These are phyloP conservation scores for Quercus berberidifolia DNA, from an alignment of 306 rosid genomes.

Conservation along the genomic window DNA sequence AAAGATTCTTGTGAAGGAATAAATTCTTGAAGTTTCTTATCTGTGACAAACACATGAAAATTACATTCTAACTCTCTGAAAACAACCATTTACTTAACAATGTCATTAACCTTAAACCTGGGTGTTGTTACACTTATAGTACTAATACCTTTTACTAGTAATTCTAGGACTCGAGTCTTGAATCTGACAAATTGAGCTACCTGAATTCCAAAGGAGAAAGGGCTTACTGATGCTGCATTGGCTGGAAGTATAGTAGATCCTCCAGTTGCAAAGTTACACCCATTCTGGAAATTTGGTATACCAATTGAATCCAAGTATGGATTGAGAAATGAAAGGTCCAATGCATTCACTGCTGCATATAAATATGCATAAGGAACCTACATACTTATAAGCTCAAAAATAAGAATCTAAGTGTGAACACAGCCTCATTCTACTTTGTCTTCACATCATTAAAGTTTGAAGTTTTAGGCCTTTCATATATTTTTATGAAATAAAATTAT, in stretches of 20 bases:
- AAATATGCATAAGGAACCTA: neutral
- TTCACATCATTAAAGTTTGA: neutral
- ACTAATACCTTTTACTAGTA: conserved; percentile 25
- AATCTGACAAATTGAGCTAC: conserved; percentile 30
- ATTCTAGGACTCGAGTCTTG: conserved; percentile 25
- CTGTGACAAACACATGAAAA: conserved; percentile 3
- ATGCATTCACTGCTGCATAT: conserved; percentile 23
- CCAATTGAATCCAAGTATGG: conserved; percentile 46
- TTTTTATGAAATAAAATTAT: too few species aligned
- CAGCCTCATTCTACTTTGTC: too few species aligned
- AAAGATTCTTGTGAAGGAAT: conserved; percentile 32
- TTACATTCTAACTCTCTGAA: neutral
- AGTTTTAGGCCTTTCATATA: neutral
- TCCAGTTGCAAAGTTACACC: conserved; percentile 38
- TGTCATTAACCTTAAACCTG: neutral
- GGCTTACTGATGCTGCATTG: conserved; percentile 22
- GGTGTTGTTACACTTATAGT: neutral
- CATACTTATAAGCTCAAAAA: neutral
- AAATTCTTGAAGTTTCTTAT: conserved; percentile 1
- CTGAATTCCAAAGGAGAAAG: conserved; percentile 36
- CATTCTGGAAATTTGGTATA: conserved; percentile 34
- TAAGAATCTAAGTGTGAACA: too few species aligned
- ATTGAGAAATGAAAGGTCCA: conserved; percentile 28
- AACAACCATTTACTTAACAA: neutral
- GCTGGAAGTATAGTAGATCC: conserved; percentile 38